Evolutionary conservation across 768 basidiomycete genomes (phyloP), one percentile per base, ranked within the genome.

Genomic region (Roridomyces roridus): DNA sequence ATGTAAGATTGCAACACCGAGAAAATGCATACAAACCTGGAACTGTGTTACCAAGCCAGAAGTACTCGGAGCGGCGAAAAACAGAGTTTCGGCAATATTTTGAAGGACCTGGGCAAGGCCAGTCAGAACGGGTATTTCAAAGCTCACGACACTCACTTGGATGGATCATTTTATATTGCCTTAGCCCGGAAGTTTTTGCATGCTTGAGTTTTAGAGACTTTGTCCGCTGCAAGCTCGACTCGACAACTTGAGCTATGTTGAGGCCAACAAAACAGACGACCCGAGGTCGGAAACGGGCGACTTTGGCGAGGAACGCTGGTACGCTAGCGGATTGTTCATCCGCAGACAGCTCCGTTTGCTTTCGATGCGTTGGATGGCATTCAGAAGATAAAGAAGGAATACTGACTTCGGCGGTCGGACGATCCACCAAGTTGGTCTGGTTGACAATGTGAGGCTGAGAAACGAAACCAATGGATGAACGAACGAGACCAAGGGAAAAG

Each of bases 211-310:
- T 55, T 45, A 23, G 17, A 39, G 2, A 21, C 14, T 15, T 35
- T 37, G 57, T 63, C 59, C 56, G 55, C 35, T 57, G 71, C 60
- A 28, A 52, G 48, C 68, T 46, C 37, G 69, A 59, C 63, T 80
- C 60, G 37, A 77, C 68, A 62, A 64, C 55, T 55, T 75, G 67
- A 35, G 79, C 73, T 28, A 94, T 92, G 9, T 80, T 78, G 56
- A 91, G 76, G 2, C 94, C 93, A 2, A 94, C 86, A 64, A 94
- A 90, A 65, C 91, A 92, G 0, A 92, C 79, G 6, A 94, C 74
- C 4, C 77, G 76, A 0, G 93, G 93, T 11, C 80, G 79, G 60
- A 79, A 79, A 9, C 67, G 71, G 0, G 72, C 65, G 18, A 95
- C 72, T 67, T 93, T 94, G 20, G 63, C 62, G 0, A 94, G 75